Evolutionary conservation across 2,329 filamentous ascomycete genomes (phyloP).

Genomic region (Zymoseptoria brevis): DNA sequence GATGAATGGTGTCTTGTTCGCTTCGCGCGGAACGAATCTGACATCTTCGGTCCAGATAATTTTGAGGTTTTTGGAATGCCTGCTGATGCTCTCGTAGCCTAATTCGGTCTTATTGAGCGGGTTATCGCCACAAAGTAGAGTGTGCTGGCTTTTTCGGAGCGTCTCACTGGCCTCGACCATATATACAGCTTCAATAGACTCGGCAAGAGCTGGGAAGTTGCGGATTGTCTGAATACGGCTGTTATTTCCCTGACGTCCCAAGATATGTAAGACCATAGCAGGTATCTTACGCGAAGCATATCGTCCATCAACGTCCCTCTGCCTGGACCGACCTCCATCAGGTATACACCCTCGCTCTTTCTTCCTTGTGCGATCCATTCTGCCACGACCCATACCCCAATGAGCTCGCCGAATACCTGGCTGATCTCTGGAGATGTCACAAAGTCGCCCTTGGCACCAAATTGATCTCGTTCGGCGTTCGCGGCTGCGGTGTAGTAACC

Average conservation of each 20-base stretch:
- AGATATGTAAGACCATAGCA: constrained; percentile 4
- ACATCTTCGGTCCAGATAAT: constrained; percentile 88
- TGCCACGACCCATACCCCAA: constrained; percentile 89
- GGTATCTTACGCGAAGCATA: constrained; percentile 65
- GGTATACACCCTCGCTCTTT: constrained; percentile 64
- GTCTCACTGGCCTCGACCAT: constrained; percentile 87
- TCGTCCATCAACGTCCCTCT: constrained; percentile 96
- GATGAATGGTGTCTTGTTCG: constrained; percentile 76
- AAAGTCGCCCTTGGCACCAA: constrained; percentile 90
- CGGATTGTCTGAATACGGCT: constrained; percentile 58
- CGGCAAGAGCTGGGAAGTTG: constrained; percentile 70
- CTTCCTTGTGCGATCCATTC: constrained; percentile 93
- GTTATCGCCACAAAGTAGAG: constrained; percentile 69
- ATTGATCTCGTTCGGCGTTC: constrained; percentile 67
- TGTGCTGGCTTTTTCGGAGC: constrained; percentile 68
- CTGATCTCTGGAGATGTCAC: constrained; percentile 97
- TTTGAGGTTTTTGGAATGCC: constrained; percentile 60
- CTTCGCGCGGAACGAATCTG: constrained; percentile 61
- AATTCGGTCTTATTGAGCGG: constrained; percentile 61
- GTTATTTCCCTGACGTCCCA: constrained; percentile 2
- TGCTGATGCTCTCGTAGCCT: constrained; percentile 67
- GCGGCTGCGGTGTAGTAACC: constrained; percentile 80
- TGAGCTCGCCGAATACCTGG: constrained; percentile 88
- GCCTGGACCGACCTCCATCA: constrained; percentile 91
- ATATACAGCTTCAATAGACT: constrained; percentile 78